Conservation (phyloP, 768 basidiomycete genomes). For the Xanthoconium purpureum region DNA sequence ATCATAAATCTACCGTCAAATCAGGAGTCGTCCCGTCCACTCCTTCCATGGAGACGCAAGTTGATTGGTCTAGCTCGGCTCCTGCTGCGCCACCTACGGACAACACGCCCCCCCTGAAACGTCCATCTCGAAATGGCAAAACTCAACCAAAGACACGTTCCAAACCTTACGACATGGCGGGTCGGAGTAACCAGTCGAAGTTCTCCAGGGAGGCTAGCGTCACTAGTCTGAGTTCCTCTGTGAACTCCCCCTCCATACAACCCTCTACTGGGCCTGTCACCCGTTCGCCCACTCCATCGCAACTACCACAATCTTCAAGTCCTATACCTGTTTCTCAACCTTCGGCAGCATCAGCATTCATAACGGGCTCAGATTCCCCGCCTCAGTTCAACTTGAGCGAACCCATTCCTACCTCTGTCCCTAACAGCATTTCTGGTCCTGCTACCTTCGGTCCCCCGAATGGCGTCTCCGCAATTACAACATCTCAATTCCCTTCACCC, state of each 20-base stretch:
- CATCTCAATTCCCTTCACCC: constrained; percentile 18
- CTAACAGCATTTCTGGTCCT: constrained; percentile 2
- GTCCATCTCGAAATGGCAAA: constrained; percentile 43
- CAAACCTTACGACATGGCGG: constrained; percentile 62
- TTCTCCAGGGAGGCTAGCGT: constrained; percentile 56
- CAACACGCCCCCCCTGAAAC: constrained; percentile 43
- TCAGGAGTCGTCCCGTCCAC: constrained; percentile 26
- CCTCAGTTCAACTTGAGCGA: constrained; percentile 7
- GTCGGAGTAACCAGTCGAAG: constrained; percentile 37
- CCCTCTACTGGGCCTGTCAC: constrained; percentile 34
- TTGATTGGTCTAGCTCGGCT: constrained; percentile 49
- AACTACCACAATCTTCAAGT: constrained; percentile 15
- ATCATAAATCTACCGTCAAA: constrained; percentile 80
- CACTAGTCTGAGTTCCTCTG: constrained; percentile 47
- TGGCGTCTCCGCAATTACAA: constrained; percentile 11
- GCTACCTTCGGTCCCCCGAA: constrained; percentile 17
- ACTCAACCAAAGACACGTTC: constrained; percentile 54
- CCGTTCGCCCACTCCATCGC: constrained; percentile 31
- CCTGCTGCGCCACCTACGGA: constrained; percentile 26
- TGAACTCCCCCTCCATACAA: constrained; percentile 40
- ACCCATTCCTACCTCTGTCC: constrained; percentile 7
- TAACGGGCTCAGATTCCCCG: constrained; percentile 4
- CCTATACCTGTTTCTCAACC: constrained; percentile 12
- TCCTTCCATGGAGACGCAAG: constrained; percentile 38
- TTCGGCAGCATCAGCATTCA: not conserved